Percentiles rank a stretch among this genome's conserved stretches.
These are phyloP conservation scores for Oleoguttula mirabilis DNA, from an alignment of 495 filamentous ascomycete species.

Conservation along the genomic window DNA sequence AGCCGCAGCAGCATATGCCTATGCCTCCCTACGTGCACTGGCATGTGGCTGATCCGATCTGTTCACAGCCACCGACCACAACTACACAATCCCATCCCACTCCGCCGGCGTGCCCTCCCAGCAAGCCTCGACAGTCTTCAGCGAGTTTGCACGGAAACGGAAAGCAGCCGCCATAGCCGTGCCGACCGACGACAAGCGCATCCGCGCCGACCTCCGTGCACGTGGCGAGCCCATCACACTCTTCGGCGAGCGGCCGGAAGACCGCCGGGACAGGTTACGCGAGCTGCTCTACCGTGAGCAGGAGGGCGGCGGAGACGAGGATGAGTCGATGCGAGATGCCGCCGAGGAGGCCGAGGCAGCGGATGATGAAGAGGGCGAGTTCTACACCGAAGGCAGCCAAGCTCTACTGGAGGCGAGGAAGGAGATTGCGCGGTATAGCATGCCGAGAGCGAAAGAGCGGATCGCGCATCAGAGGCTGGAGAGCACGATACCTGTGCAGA, in stretches of 20 bases:
- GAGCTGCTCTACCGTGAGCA: conserved; percentile 58
- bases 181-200: conserved; percentile 83
- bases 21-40: too few relatives aligned
- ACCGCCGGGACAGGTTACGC: conserved; percentile 76
- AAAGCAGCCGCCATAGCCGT: conserved; percentile 84
- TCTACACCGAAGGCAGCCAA: conserved; percentile 72
- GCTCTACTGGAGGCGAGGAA: conserved; percentile 67
- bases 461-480: conserved; percentile 67
- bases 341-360: conserved; percentile 22
- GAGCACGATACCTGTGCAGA: conserved; percentile 67
- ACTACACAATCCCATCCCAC: conserved; percentile 67
- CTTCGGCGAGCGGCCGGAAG: conserved; percentile 81
- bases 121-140: conserved; percentile 75
- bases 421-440: conserved; percentile 71
- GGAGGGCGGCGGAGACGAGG: conserved; percentile 53
- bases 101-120: conserved; percentile 70
- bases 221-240: conserved; percentile 86
- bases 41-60: conserved; percentile 1
- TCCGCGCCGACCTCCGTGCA: conserved; percentile 67
- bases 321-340: conserved; percentile 45
- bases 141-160: conserved; percentile 81
- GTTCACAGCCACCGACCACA: conserved; percentile 59
- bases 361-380: conserved; percentile 59
- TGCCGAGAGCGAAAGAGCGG: conserved; percentile 68
- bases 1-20: too few relatives aligned